Percentiles rank a stretch among this genome's conserved stretches.
These are phyloP conservation scores for Olyra latifolia DNA, from an alignment of 176 grass and related monocot genomes.

Conservation along the genomic window DNA sequence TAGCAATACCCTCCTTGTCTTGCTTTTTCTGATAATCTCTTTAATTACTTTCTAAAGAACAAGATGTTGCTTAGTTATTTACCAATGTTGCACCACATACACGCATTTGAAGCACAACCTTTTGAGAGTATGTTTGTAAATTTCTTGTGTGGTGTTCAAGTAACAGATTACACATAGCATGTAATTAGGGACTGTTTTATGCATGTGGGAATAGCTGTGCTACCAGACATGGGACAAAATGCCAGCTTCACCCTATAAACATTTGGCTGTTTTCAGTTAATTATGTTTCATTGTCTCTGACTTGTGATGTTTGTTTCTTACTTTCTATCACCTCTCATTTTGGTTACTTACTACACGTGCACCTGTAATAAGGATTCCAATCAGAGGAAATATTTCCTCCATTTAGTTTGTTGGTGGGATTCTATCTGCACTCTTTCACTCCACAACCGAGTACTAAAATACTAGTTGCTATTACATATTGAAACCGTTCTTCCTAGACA, in stretches of 20 bases:
- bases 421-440: constrained; percentile 25
- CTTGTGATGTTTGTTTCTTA: constrained; percentile 18
- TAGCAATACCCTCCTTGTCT: neutral
- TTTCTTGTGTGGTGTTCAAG: constrained; percentile 18
- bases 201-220: neutral
- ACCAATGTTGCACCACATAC: constrained; percentile 8
- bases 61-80: constrained; percentile 14
- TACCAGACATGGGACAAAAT: constrained; percentile 8
- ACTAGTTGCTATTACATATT: constrained; percentile 1
- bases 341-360: neutral
- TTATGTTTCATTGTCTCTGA: neutral
- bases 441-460: neutral
- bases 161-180: neutral
- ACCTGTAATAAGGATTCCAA: constrained; percentile 9
- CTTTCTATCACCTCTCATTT: constrained; percentile 10
- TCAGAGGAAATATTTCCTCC: constrained; percentile 4
- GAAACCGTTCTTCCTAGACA: constrained; percentile 13
- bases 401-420: constrained; percentile 19
- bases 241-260: constrained; percentile 5
- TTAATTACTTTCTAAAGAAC: constrained; percentile 1
- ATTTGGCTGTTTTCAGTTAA: constrained; percentile 20
- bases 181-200: neutral
- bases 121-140: constrained; percentile 22
- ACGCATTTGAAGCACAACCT: neutral
- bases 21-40: constrained; percentile 2